Evolutionary conservation across 176 grass and related monocot genomes (phyloP).

Genomic region (Echinochloa phyllopogon): DNA sequence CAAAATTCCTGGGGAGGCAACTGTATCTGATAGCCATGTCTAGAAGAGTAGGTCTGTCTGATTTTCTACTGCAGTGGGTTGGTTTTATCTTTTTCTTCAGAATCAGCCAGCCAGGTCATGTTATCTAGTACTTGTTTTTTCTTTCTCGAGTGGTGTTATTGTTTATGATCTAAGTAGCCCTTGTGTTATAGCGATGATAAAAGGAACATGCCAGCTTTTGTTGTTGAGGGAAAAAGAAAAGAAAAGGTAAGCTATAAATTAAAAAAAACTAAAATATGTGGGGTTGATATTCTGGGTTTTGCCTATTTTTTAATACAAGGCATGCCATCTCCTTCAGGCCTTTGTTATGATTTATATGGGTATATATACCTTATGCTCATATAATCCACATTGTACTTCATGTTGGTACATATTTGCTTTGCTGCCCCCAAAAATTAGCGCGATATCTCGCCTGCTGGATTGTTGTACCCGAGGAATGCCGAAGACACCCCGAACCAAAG

Average conservation of each 20-base stretch:
- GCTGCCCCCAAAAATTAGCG: neutral
- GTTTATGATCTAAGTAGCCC: too few relatives aligned
- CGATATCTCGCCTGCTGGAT: neutral
- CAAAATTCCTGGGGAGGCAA: neutral
- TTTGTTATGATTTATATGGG: neutral
- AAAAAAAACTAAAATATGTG: neutral
- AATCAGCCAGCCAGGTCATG: neutral
- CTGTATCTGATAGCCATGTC: neutral
- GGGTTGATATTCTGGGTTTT: neutral
- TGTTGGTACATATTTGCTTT: neutral
- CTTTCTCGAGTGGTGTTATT: neutral
- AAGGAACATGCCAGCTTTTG: neutral
- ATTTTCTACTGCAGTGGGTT: neutral
- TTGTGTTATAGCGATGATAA: neutral
- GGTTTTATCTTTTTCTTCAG: neutral
- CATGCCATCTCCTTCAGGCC: neutral
- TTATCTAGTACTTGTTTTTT: neutral
- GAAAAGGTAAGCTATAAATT: neutral
- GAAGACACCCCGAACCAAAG: too few relatives aligned
- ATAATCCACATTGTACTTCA: neutral
- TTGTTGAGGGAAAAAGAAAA: neutral
- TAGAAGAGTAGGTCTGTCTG: neutral
- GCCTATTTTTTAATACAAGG: neutral
- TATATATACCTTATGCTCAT: neutral
- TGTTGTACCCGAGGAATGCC: neutral